Evolutionary conservation across 805 yeast species (phyloP).

Genomic region (Hanseniaspora guilliermondii): DNA sequence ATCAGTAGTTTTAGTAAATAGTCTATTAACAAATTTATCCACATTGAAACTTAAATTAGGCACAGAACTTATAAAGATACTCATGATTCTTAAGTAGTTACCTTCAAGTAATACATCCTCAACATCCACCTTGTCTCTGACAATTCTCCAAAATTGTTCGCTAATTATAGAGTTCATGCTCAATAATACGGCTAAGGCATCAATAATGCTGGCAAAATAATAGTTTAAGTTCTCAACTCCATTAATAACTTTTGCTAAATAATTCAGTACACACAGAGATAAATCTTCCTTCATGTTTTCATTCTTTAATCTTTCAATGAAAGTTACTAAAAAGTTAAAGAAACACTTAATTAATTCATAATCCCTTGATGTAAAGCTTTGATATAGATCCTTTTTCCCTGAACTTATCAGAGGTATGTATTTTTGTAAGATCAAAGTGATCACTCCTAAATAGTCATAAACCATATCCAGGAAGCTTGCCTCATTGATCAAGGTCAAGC

Average conservation of each 20-base stretch:
- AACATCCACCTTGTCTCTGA: slow-evolving; percentile 25
- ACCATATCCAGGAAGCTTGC: slow-evolving; percentile 59
- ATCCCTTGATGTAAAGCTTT: slow-evolving; percentile 24
- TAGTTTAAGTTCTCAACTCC: slow-evolving; percentile 23
- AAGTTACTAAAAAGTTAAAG: slow-evolving; percentile 32
- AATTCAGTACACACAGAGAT: slow-evolving; percentile 53
- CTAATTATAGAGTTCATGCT: slow-evolving; percentile 39
- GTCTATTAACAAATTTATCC: slow-evolving; percentile 3
- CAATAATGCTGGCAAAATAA: slow-evolving; percentile 4
- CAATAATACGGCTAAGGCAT: neutral
- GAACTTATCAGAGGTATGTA: slow-evolving; percentile 48
- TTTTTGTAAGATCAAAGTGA: slow-evolving; percentile 48
- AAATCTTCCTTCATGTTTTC: slow-evolving; percentile 55
- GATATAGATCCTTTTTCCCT: slow-evolving; percentile 17
- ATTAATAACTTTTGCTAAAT: slow-evolving; percentile 47
- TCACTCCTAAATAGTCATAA: slow-evolving; percentile 66
- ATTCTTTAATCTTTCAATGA: slow-evolving; percentile 53
- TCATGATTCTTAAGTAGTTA: slow-evolving; percentile 1
- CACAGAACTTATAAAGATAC: neutral
- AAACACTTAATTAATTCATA: slow-evolving; percentile 36
- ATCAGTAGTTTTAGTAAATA: neutral
- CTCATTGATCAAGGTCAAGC: slow-evolving; percentile 23
- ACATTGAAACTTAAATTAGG: slow-evolving; percentile 1
- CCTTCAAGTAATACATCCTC: slow-evolving; percentile 15
- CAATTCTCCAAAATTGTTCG: slow-evolving; percentile 38